Conservation (phyloP, 495 filamentous ascomycete genomes). For the Tuber calosporum region DNA sequence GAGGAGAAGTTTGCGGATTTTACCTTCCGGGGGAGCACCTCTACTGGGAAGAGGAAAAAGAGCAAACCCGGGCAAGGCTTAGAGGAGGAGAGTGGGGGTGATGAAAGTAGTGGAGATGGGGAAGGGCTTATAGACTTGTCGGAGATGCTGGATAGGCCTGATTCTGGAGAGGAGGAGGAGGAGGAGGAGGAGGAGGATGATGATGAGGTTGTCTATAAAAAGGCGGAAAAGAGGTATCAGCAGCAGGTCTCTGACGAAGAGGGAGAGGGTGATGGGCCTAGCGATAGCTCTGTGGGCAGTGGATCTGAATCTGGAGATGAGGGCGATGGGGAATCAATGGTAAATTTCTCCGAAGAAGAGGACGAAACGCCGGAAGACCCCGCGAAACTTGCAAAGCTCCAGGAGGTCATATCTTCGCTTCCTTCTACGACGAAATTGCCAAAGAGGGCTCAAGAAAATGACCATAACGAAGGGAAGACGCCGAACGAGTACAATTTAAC, state of each 20-base stretch:
- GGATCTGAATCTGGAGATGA: slow-evolving; percentile 45
- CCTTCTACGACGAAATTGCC: slow-evolving; percentile 20
- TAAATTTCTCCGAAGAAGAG: slow-evolving; percentile 49
- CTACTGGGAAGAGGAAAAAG: slow-evolving; percentile 48
- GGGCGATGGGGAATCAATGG: slow-evolving; percentile 48
- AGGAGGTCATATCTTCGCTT: slow-evolving; percentile 65
- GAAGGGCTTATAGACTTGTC: slow-evolving; percentile 32
- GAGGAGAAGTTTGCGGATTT: slow-evolving; percentile 73
- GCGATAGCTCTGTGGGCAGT: slow-evolving; percentile 43
- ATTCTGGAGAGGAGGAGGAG: slow-evolving; percentile 13
- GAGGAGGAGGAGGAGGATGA: slow-evolving; percentile 5
- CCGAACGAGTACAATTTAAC: slow-evolving; percentile 41
- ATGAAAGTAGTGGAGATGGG: slow-evolving; percentile 47
- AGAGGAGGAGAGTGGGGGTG: slow-evolving; percentile 47
- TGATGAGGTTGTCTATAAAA: not conserved
- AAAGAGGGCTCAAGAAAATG: slow-evolving; percentile 39
- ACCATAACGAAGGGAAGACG: slow-evolving; percentile 40
- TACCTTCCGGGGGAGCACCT: slow-evolving; percentile 60
- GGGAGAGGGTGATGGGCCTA: slow-evolving; percentile 47
- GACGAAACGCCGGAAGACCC: slow-evolving; percentile 58
- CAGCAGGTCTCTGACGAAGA: slow-evolving; percentile 50
- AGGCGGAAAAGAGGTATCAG: slow-evolving; percentile 20
- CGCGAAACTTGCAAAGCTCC: slow-evolving; percentile 57
- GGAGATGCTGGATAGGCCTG: slow-evolving; percentile 38
- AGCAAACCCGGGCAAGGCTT: slow-evolving; percentile 30